Evolutionary conservation across 108 stramenopile genomes (phyloP), one percentile per base, ranked within the genome.

Genomic region (Nitzschia sp.): DNA sequence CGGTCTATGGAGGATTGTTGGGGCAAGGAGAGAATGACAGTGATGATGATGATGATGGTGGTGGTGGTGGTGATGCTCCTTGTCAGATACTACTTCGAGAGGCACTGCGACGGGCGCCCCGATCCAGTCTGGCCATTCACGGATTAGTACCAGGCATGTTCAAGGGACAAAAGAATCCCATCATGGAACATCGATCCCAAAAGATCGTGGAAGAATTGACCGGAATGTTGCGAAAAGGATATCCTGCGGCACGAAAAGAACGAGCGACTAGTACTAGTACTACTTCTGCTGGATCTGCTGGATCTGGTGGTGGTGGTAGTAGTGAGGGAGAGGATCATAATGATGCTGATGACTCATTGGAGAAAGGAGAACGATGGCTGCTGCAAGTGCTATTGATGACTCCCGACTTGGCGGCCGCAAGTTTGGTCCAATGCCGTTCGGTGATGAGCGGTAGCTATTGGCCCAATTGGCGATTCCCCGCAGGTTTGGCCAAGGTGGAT

Each of bases 401-500:
- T 19, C 80, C 80, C 34, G 53, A 76, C 28, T 52, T 80, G 29
- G 75, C 67, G 25, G 80, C 59, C 9, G 84, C 81, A 11, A 72
- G 71, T 52, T 38, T 85, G 15, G 30, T 47, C 22, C 15, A 59
- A 25, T 80, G 75, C 38, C 35, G 48, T 32, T 23, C 35, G 9
- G 27, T 53, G 6, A 33, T n/a, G 8, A 46, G 5, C 19, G 5
- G 4, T 8, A 21, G 8, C 19, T 41, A 57, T 23, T 85, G 84
- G 84, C 84, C 84, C 26, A 80, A 80, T 63, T 67, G 46, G 41
- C 13, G 31, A 0, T 52, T 68, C 44, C 84, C 84, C 1, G 26
- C 62, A 8, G 84, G 84, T 6, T 47, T 85, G 45, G 81, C 80
- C 17, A 73, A 77, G 44, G 84, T 82, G 3, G 84, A 85, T 35